Base-by-base conservation (phyloP, 768 basidiomycete genomes). In the Rhodotorula paludigena region DNA sequence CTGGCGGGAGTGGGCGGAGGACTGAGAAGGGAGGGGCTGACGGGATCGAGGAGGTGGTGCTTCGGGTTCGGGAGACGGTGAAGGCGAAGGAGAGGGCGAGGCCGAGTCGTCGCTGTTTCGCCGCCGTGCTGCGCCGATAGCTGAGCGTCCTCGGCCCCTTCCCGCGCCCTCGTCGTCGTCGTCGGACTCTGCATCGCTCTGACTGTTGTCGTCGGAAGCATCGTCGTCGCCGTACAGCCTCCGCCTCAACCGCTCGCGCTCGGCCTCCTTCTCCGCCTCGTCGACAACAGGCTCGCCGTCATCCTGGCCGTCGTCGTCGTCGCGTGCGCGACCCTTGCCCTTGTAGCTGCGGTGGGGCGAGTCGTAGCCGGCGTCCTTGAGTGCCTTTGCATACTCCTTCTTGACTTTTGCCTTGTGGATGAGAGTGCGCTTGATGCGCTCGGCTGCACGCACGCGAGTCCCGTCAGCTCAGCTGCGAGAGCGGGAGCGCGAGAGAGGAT, bases 351-450 rank as follows among this genome's bases (percentile, higher is more conserved):
- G 12, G 32, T 55, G 49, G 28, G 23, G 21, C 0, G 33, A 20
- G 20, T 53, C 64, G 60, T 72, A 72, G 16, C 71, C 71, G 28
- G 64, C 71, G 32, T 64, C 64, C 35, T 63, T 60, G 53, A 73
- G 62, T 5, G 60, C 64, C 62, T 69, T 69, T 20, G 61, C 57
- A 57, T 69, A 66, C 28, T 56, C 41, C 39, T 62, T 63, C 64
- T 73, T 73, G 49, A 73, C 57, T 45, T 66, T 63, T 5, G 72
- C 72, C 56, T 73, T 73, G 61, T 73, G 72, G n/a, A 73, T 73
- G 32, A 73, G 47, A 7, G 72, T 73, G 38, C 63, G 58, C 55
- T 73, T 73, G 64, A 69, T 66, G 21, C 64, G 57, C 25, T 69
- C 25, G 10, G 62, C 72, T 73, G 61, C 16, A 39, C 1, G 0